Base-by-base conservation (phyloP, 176 grass and related monocot genomes). In the Otatea glauca region DNA sequence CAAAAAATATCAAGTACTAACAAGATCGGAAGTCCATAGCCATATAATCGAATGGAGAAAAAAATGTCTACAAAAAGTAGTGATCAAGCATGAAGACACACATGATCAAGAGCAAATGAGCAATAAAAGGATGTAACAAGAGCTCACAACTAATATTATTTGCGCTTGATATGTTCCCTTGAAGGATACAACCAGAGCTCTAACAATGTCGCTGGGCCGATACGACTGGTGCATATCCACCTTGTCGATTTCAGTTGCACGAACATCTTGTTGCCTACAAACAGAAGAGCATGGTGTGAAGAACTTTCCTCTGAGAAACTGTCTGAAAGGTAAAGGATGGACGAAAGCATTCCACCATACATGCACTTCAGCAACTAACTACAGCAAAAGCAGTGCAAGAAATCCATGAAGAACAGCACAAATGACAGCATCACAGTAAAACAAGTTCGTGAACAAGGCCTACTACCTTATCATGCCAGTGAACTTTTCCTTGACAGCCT, bases 161-260 rank as follows among this genome's bases (percentile, higher is more conserved):
- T 78, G 84, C 0, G 24, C 5, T 53, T 58, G 20, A 70, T 7
- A 48, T 83, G 68, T 42, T 75, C 10, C 9, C 6, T 41, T 59
- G 4, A 83, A 90, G 89, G 89, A 90, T 90, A 90, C 84, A 90
- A 90, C 84, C 80, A 84, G 25, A 43, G 80, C 89, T 87, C 43
- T 90, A 4, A 87, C 74, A 84, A 83, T 84, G 9, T 89, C 89
- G 4, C 86, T 79, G 14, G 88, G 74, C 77, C 89, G 91, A 90
- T 98, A 98, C 12, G 93, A 98, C 68, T 96, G 93, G 83, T 96
- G 91, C 93, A 98, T 95, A 70, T 94, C 93, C 63, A 98, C 93
- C 82, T 98, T 98, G 55, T 98, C 96, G 11, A 98, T 98, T 92
- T 98, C 96, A 86, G 96, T 98, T 86, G 93, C 91, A 80, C 96